Evolutionary conservation across 805 yeast species (phyloP).

Genomic region (Alloascoidea hylecoeti): DNA sequence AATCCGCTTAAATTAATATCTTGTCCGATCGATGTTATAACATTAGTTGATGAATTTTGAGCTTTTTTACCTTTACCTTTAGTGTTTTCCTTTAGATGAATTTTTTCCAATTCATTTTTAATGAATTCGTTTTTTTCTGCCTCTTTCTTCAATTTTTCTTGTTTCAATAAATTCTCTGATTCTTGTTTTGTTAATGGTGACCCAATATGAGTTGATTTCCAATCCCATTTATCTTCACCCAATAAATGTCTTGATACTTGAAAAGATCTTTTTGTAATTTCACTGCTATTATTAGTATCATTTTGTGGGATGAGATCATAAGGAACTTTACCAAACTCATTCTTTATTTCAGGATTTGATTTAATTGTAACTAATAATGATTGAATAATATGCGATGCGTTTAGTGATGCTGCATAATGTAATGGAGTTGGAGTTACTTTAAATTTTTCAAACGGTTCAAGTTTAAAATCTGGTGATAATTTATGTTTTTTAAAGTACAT

Average conservation of each 20-base stretch:
- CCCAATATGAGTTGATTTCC: constrained; percentile 58
- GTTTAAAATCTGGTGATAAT: constrained; percentile 32
- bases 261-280: constrained; percentile 40
- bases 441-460: constrained; percentile 43
- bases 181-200: constrained; percentile 23
- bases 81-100: constrained; percentile 11
- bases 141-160: constrained; percentile 8
- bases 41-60: constrained; percentile 3
- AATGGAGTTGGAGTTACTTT: constrained; percentile 54
- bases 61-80: constrained; percentile 8
- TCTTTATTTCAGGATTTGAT: constrained; percentile 52
- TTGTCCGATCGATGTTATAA: constrained; percentile 13
- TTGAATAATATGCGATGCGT: constrained; percentile 52
- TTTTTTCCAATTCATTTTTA: constrained; percentile 12
- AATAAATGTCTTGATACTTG: constrained; percentile 51
- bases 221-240: constrained; percentile 59
- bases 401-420: constrained; percentile 64
- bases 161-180: constrained; percentile 9
- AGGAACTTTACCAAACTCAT: constrained; percentile 45
- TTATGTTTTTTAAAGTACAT: constrained; percentile 45
- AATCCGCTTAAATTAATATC: constrained; percentile 39
- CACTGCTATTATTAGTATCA: constrained; percentile 17
- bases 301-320: constrained; percentile 44
- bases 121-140: constrained; percentile 9
- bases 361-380: constrained; percentile 43